Base-by-base conservation (phyloP, 164 flowering plant genomes). In the Malania oleifera region DNA sequence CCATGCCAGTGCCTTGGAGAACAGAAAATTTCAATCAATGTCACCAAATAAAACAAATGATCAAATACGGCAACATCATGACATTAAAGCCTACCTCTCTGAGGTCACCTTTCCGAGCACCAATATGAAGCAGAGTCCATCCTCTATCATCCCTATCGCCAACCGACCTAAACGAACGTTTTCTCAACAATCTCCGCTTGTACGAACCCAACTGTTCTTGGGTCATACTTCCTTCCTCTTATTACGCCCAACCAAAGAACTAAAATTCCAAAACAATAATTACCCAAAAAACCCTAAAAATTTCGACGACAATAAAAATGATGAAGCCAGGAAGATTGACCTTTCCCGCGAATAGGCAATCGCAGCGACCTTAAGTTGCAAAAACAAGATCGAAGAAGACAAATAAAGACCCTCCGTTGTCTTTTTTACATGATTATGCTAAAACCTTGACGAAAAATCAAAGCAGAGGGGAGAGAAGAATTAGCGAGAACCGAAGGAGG, bases 41-140 rank as follows among this genome's bases (percentile, higher is more conserved):
- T 54, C 11, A n/a, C 17, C 7, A 23, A 25, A 2, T 19, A 17
- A n/a, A n/a, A n/a, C n/a, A n/a, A n/a, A 26, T 26, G 13, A 47
- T 1, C 5, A 40, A 1, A 25, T 31, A 4, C 35, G 9, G 35
- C 4, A 9, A 31, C 35, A 4, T 4, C 9, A 31, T 31, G 4
- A 46, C 39, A 41, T 25, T 9, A 52, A 56, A 13, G 28, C 44
- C 22, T 23, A 91, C 98, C 91, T 72, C 78, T 67, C 67, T 86
- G 25, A 87, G 68, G 75, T 92, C 82, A n/a, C 98, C 98, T 73
- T 77, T 92, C 10, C 86, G 71, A 13, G 97, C 91, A 60, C 79
- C 82, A 31, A 92, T 59, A 55, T 92, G 98, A 40, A 92, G 97
- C 69, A 66, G 54, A 66, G 98, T 89, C 98, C 98, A 92, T 12